Evolutionary conservation across 306 rosid genomes (phyloP).

Genomic region (barrel medic (Medicago truncatula)): DNA sequence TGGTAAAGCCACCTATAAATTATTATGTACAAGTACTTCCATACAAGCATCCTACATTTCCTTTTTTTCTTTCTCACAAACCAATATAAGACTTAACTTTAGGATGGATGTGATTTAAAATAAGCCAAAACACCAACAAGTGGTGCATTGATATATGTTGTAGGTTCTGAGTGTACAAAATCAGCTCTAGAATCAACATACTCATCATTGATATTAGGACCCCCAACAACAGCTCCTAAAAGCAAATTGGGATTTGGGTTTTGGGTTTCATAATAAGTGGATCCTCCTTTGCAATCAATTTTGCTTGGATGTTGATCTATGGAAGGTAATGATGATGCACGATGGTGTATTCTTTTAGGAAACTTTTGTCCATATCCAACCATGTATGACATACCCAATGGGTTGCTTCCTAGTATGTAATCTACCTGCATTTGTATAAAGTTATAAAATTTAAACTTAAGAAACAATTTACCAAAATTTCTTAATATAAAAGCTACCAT

Average conservation of each 20-base stretch:
- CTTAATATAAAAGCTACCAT: not conserved
- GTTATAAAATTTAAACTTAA: not conserved
- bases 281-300: constrained; percentile 53
- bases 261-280: constrained; percentile 42
- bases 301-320: constrained; percentile 20
- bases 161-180: constrained; percentile 62
- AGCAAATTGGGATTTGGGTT: constrained; percentile 58
- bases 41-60: not conserved
- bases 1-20: not conserved
- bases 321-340: constrained; percentile 60
- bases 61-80: not conserved
- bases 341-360: constrained; percentile 65
- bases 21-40: not conserved
- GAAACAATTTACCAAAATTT: not conserved
- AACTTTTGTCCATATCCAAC: constrained; percentile 62
- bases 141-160: constrained; percentile 74
- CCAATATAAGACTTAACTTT: not conserved
- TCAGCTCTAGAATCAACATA: constrained; percentile 60
- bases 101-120: constrained; percentile 51
- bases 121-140: constrained; percentile 67
- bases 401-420: constrained; percentile 67
- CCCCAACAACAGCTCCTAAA: constrained; percentile 64
- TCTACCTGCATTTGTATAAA: constrained; percentile 52
- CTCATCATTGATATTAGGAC: constrained; percentile 55
- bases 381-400: constrained; percentile 70